A percentile compares a stretch with the other conserved stretches of the same genome.
Conservation (phyloP, 768 basidiomycete genomes). For the Tulasnella sp. region DNA sequence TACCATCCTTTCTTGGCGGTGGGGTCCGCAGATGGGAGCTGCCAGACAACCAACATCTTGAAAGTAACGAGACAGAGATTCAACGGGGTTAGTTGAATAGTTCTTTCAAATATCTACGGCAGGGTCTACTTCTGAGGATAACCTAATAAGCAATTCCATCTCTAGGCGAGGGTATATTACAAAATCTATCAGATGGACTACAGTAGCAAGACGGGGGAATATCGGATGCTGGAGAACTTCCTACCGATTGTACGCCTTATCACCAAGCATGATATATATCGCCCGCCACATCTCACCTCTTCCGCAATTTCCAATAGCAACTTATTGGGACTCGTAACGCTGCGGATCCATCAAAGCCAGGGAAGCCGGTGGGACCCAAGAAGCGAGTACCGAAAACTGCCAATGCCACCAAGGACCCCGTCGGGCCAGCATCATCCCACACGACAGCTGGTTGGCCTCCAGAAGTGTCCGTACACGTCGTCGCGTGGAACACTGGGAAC, state of each 20-base stretch:
- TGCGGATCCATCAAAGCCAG: not conserved
- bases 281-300: not conserved
- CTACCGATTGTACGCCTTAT: conserved; percentile 49
- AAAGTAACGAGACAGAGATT: conserved; percentile 60
- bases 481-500: conserved; percentile 69
- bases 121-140: not conserved
- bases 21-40: conserved; percentile 75
- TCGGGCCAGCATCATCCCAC: conserved; percentile 23
- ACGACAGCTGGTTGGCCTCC: conserved; percentile 67
- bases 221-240: conserved; percentile 81
- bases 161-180: conserved; percentile 64
- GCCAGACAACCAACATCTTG: conserved; percentile 61
- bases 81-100: conserved; percentile 45
- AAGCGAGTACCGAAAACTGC: conserved; percentile 30
- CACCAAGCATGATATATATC: not conserved
- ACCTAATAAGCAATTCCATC: not conserved
- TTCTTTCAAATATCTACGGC: not conserved
- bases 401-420: conserved; percentile 25
- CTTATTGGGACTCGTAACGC: conserved; percentile 43
- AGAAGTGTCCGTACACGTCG: conserved; percentile 66
- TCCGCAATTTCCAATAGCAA: not conserved
- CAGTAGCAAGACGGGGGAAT: conserved; percentile 60
- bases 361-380: conserved; percentile 22
- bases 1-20: conserved; percentile 80
- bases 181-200: conserved; percentile 84